Evolutionary conservation across 2,329 filamentous ascomycete genomes (phyloP).

Genomic region (Penicillium sp.): DNA sequence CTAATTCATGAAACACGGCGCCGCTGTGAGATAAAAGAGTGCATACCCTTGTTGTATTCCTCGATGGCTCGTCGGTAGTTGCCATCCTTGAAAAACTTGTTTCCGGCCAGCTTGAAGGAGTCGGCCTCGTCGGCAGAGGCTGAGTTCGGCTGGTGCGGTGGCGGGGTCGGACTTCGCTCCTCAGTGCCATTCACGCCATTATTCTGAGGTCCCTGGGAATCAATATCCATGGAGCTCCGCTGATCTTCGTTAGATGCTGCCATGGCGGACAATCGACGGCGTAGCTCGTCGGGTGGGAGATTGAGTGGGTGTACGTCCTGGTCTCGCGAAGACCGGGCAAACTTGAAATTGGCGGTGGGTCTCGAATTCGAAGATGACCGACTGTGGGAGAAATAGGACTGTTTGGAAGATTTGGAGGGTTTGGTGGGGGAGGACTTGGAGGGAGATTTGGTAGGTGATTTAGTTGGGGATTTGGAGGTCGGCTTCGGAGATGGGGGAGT

Average conservation of each 20-base stretch:
- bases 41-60: slow-evolving; percentile 86
- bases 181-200: slow-evolving; percentile 29
- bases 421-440: slow-evolving; percentile 8
- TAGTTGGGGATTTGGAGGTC: slow-evolving; percentile 14
- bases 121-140: slow-evolving; percentile 67
- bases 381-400: slow-evolving; percentile 21
- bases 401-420: slow-evolving; percentile 17
- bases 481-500: slow-evolving; percentile 14
- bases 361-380: slow-evolving; percentile 26
- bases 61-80: slow-evolving; percentile 80
- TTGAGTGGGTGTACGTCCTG: slow-evolving; percentile 78
- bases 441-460: slow-evolving; percentile 14
- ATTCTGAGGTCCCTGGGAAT: slow-evolving; percentile 34
- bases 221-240: slow-evolving; percentile 66
- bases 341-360: slow-evolving; percentile 29
- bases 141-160: slow-evolving; percentile 41
- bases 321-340: slow-evolving; percentile 29
- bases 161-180: slow-evolving; percentile 40
- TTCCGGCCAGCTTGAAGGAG: slow-evolving; percentile 81
- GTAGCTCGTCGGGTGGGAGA: slow-evolving; percentile 77
- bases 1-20: background rate
- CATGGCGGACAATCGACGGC: slow-evolving; percentile 56
- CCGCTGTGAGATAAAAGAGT: background rate
- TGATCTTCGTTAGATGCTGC: slow-evolving; percentile 40
- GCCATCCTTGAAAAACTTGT: slow-evolving; percentile 93